Conservation (phyloP, 163 green algal species). For the Chloromonas sp. region DNA sequence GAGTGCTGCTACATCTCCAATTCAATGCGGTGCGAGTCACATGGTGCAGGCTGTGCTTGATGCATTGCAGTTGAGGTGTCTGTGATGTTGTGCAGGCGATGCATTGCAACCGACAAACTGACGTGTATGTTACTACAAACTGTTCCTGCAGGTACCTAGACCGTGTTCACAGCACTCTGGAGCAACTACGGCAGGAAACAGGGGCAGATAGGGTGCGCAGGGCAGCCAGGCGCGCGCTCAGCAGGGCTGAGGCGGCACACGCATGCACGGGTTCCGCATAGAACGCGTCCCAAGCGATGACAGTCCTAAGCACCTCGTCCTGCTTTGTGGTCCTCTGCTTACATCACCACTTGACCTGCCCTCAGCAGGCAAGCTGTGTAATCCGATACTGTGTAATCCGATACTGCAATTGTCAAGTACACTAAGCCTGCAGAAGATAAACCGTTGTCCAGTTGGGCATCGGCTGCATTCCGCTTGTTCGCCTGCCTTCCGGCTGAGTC, state of each 20-base stretch:
- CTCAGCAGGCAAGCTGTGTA: not conserved
- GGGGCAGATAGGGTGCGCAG: constrained; percentile 23
- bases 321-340: not conserved
- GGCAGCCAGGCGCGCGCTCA: not conserved
- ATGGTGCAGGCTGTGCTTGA: too few relatives aligned
- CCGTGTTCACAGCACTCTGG: constrained; percentile 27
- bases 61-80: too few relatives aligned
- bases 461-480: not conserved
- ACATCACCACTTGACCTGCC: not conserved
- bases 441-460: not conserved
- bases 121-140: too few relatives aligned
- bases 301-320: not conserved
- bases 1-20: too few relatives aligned
- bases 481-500: not conserved
- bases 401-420: not conserved
- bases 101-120: too few relatives aligned
- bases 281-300: not conserved
- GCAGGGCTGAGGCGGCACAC: not conserved
- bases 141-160: constrained; percentile 25
- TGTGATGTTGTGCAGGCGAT: too few relatives aligned
- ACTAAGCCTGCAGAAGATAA: not conserved
- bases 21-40: too few relatives aligned
- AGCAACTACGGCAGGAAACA: constrained; percentile 29
- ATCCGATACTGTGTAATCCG: not conserved
- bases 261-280: not conserved